Evolutionary conservation across 2,329 filamentous ascomycete genomes (phyloP), one percentile per base, ranked within the genome.

Genomic region (Alternaria solani): DNA sequence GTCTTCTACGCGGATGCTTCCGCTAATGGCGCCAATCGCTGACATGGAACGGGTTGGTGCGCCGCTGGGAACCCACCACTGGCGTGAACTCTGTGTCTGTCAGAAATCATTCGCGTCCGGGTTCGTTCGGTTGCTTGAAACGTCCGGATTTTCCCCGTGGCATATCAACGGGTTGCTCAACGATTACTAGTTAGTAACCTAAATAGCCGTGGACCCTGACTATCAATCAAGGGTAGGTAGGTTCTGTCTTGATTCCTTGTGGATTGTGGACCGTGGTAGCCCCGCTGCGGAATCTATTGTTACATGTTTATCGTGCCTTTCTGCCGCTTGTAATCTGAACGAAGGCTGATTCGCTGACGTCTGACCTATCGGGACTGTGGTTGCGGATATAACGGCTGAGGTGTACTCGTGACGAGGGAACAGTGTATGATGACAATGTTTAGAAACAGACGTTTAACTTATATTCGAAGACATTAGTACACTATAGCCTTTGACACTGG

Each of bases 21-120:
- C 46, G 46, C 23, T 23, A 23, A 48, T 34, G 23, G 30, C 30
- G 44, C 4, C 4, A 18, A 20, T 14, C 5, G 26, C 44, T 30
- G 44, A n/a, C 26, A 47, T 47, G 26, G 43, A 30, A 25, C 26
- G 11, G 38, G 38, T n/a, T 34, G 30, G 44, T 28, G 25, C 25
- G 26, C 43, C 28, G 4, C 18, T 48, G 32, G n/a, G 18, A 36
- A 49, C 20, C 46, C 46, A 49, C 46, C 46, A 49, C 46, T 49
- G 46, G 46, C 46, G 46, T 49, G 46, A 49, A 49, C 46, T 49
- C 46, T 49, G 4, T 38, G 7, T 25, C 20, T 42, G 20, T 42
- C 20, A 42, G 7, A 25, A 42, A 23, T 23, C 20, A 8, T 7
- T 7, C 12, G 8, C 4, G 11, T 42, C 39, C 20, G 20, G 20